phyloP scores from a whole-genome alignment of 2,329 filamentous ascomycete species.

The Venturia aucupariae region DNA sequence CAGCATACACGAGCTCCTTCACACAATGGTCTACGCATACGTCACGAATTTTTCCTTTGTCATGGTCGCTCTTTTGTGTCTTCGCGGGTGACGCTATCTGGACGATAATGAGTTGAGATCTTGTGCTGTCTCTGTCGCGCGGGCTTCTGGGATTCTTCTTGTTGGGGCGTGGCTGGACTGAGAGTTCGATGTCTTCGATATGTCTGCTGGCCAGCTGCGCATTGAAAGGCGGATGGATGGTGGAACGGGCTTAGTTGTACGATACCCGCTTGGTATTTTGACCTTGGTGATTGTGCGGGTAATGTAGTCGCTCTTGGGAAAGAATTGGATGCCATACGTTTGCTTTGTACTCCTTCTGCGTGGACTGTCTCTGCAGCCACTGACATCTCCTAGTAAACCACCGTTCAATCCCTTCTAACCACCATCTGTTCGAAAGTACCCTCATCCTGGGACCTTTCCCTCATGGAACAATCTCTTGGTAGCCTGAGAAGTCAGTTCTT shows the following conservation, averaged over 20 bases:
- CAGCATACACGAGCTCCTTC: not conserved
- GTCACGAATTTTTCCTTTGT: conserved; percentile 4
- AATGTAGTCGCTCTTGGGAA: not conserved
- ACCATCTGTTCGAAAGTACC: too few relatives aligned
- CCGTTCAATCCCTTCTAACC: too few relatives aligned
- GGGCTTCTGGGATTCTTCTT: not conserved
- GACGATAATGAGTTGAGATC: not conserved
- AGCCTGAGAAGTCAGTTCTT: too few relatives aligned
- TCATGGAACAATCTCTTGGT: too few relatives aligned
- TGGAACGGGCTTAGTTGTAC: not conserved
- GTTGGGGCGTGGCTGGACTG: not conserved
- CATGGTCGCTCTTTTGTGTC: not conserved
- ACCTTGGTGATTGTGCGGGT: not conserved
- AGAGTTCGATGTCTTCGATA: not conserved
- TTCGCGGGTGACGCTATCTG: not conserved
- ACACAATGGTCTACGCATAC: not conserved
- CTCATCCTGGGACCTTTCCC: too few relatives aligned
- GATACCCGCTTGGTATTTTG: not conserved
- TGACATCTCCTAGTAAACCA: too few relatives aligned
- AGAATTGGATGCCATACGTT: not conserved
- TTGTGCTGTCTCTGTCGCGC: not conserved
- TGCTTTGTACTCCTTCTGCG: not conserved
- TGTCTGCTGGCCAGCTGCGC: not conserved
- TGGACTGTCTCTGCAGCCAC: not conserved
- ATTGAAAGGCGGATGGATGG: not conserved